phyloP scores from a whole-genome alignment of 768 basidiomycete genomes.

The Xanthoconium stramineum region DNA sequence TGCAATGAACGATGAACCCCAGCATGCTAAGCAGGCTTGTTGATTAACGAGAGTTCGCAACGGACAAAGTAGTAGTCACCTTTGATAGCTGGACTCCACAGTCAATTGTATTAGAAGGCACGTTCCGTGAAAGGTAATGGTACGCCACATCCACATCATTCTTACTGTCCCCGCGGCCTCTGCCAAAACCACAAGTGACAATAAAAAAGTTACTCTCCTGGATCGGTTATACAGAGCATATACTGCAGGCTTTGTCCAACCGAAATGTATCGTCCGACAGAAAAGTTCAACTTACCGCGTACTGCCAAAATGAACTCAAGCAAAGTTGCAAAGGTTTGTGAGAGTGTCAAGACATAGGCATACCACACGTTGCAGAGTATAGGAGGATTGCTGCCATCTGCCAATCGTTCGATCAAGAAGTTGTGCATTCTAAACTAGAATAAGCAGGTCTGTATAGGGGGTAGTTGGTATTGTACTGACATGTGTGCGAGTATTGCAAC shows the following conservation, averaged over 20 bases:
- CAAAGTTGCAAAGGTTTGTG: conserved; percentile 8
- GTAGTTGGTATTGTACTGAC: conserved; percentile 11
- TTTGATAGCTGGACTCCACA: background rate
- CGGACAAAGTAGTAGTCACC: background rate
- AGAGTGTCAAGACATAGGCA: background rate
- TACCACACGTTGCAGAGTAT: conserved; percentile 10
- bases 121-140: background rate
- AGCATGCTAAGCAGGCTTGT: conserved; percentile 6
- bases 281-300: conserved; percentile 11
- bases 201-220: conserved; percentile 4
- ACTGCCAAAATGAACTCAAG: conserved; percentile 18
- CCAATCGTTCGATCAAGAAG: conserved; percentile 1
- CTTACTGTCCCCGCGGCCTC: conserved; percentile 2
- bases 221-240: conserved; percentile 21
- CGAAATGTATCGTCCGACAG: background rate
- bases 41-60: background rate
- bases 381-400: conserved; percentile 10
- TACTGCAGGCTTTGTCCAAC: conserved; percentile 7
- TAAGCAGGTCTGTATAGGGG: background rate
- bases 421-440: conserved; percentile 15
- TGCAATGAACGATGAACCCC: conserved; percentile 12
- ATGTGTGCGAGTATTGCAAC: conserved; percentile 14
- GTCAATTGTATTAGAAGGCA: conserved; percentile 8
- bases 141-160: background rate
- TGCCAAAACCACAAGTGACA: conserved; percentile 1